Conservation (phyloP, 768 basidiomycete species). For the Pleurotus sapidus region DNA sequence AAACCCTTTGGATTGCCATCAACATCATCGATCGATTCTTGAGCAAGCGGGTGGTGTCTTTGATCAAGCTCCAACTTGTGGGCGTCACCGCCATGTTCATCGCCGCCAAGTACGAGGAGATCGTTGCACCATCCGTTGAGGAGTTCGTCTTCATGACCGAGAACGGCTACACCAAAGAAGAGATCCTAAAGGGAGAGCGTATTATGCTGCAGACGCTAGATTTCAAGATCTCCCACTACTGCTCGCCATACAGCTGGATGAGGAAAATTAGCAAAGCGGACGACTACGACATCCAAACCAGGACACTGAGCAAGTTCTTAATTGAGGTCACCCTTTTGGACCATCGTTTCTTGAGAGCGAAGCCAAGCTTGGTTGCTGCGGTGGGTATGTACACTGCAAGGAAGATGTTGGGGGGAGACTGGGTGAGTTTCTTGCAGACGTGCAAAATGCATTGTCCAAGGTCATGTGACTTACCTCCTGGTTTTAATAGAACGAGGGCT, state of each 20-base stretch:
- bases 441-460: slow-evolving; percentile 8
- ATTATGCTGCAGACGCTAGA: slow-evolving; percentile 95
- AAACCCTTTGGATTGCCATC: slow-evolving; percentile 98
- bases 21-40: slow-evolving; percentile 95
- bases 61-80: slow-evolving; percentile 92
- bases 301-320: slow-evolving; percentile 96
- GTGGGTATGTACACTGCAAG: slow-evolving; percentile 97
- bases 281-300: slow-evolving; percentile 96
- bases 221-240: slow-evolving; percentile 95
- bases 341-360: slow-evolving; percentile 87
- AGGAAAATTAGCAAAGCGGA: slow-evolving; percentile 98
- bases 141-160: slow-evolving; percentile 99
- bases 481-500: slow-evolving; percentile 71
- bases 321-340: slow-evolving; percentile 95
- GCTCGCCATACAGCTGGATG: slow-evolving; percentile 99
- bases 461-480: slow-evolving; percentile 36
- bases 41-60: slow-evolving; percentile 81
- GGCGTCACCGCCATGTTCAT: slow-evolving; percentile 99
- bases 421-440: slow-evolving; percentile 63
- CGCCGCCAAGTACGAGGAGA: slow-evolving; percentile 98
- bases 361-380: slow-evolving; percentile 91
- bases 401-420: slow-evolving; percentile 90
- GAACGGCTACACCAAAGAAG: slow-evolving; percentile 89
- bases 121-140: slow-evolving; percentile 94
- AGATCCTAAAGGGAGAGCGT: slow-evolving; percentile 96